Base-by-base conservation (phyloP, 495 filamentous ascomycete species). In the Aspergillus ellipticus region DNA sequence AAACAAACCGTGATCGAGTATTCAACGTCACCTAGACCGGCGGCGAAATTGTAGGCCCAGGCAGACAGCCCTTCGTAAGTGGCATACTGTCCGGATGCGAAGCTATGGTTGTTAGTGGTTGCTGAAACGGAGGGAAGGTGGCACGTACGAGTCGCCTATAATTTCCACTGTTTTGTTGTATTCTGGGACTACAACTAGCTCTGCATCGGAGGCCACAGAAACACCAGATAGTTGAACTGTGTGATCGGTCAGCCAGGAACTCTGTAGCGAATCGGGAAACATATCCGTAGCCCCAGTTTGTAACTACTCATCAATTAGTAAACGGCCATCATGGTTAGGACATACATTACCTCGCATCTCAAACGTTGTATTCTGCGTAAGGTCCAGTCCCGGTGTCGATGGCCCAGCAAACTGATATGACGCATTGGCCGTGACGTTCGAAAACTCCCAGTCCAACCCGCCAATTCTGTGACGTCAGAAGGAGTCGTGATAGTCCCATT, bases 261-360 rank as follows among this genome's bases (percentile, higher is more conserved):
- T 4, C 2, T 22, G n/a, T 11, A 6, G 0, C 6, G 15, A 16
- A 5, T 26, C 15, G n/a, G 29, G 21, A 31, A 24, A 74, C 71
- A 70, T 72, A 74, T 74, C 84, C 84, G 57, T 79, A 80, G 10
- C 77, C 84, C 85, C 84, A 88, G 57, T 88, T 88, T 1, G 85
- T 84, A 10, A 87, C 84, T 63, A 75, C 6, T 24, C 10, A 47
- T 4, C 21, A 4, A 6, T 47, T 13, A n/a, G 43, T n/a, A 63
- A 24, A 45, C 7, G 28, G 15, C 29, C 19, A 35, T 61, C n/a
- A 17, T 59, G 52, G 26, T 45, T 24, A 6, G n/a, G 29, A 15
- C 8, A 9, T 1, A 1, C 35, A 59, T 17, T 64, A 74, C 71
- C 71, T 69, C 71, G 47, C 66, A 74, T 64, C 51, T 74, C 71